Evolutionary conservation across 2,329 filamentous ascomycete genomes (phyloP).

Genomic region (Amauroascus niger): DNA sequence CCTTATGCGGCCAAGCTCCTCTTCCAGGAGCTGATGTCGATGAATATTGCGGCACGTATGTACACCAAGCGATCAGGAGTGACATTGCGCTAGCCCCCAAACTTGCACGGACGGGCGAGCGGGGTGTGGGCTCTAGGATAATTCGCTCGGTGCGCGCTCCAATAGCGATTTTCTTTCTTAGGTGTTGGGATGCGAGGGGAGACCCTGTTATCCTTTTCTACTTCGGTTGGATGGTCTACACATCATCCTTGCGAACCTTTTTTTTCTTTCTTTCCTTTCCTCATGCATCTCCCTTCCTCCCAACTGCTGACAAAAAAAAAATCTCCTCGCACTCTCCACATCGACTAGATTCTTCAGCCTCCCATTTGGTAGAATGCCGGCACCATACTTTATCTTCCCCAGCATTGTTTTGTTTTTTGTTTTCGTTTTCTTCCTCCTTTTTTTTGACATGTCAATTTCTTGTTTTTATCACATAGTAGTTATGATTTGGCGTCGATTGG

Average conservation of each 20-base stretch:
- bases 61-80: slow-evolving; percentile 60
- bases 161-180: background rate
- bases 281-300: slow-evolving; percentile 25
- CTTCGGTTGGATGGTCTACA: slow-evolving; percentile 37
- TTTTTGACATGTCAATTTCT: slow-evolving; percentile 1
- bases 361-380: background rate
- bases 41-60: slow-evolving; percentile 98
- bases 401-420: too few relatives aligned
- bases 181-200: background rate
- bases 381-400: background rate
- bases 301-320: background rate
- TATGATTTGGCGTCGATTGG: slow-evolving; percentile 10
- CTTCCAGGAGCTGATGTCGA: slow-evolving; percentile 94
- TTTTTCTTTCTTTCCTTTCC: slow-evolving; percentile 19
- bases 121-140: background rate
- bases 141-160: slow-evolving; percentile 21
- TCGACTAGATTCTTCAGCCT: background rate
- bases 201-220: background rate
- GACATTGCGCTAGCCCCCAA: slow-evolving; percentile 30
- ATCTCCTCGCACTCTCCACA: background rate
- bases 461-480: background rate
- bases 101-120: slow-evolving; percentile 1
- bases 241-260: slow-evolving; percentile 30
- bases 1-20: slow-evolving; percentile 95
- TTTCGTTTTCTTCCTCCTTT: slow-evolving; percentile 4